A percentile compares a stretch with the other conserved stretches of the same genome.
phyloP scores from a whole-genome alignment of 2,329 filamentous ascomycete species.

The Ascochyta clinopodiicola region DNA sequence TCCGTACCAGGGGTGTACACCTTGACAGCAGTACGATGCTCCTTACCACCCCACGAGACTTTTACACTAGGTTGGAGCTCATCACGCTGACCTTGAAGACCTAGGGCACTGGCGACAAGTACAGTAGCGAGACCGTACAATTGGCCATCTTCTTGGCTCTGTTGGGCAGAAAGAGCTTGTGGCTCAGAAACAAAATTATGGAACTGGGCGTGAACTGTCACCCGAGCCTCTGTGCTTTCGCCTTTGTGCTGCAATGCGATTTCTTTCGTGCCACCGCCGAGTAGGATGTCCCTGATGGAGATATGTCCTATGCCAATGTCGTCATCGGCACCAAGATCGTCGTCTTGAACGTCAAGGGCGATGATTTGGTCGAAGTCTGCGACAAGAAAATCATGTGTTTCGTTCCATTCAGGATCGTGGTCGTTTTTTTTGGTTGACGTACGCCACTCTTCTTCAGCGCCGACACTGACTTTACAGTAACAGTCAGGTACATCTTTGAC shows the following conservation, averaged over 20 bases:
- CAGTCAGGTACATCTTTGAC: conserved; percentile 57
- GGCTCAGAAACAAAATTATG: conserved; percentile 51
- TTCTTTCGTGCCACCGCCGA: conserved; percentile 52
- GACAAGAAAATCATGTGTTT: conserved; percentile 58
- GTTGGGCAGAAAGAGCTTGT: conserved; percentile 38
- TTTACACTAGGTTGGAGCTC: conserved; percentile 56
- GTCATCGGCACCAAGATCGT: conserved; percentile 53
- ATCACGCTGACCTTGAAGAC: conserved; percentile 53
- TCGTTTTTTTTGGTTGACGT: conserved; percentile 54
- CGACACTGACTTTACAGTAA: conserved; percentile 54
- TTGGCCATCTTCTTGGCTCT: conserved; percentile 32
- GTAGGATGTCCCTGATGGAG: conserved; percentile 52
- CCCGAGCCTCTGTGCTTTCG: conserved; percentile 44
- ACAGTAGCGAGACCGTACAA: conserved; percentile 53
- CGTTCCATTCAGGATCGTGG: conserved; percentile 55
- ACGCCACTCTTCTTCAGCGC: conserved; percentile 54
- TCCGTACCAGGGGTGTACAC: conserved; percentile 55
- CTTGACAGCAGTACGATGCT: conserved; percentile 53
- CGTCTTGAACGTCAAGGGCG: conserved; percentile 52
- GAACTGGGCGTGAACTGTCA: conserved; percentile 52
- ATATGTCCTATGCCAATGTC: conserved; percentile 54
- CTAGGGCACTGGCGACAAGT: conserved; percentile 52
- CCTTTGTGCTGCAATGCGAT: conserved; percentile 50
- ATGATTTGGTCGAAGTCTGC: conserved; percentile 55
- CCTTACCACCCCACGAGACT: conserved; percentile 52